Evolutionary conservation across 177 flowering plant species (phyloP).

Genomic region (Vitis hybrid): DNA sequence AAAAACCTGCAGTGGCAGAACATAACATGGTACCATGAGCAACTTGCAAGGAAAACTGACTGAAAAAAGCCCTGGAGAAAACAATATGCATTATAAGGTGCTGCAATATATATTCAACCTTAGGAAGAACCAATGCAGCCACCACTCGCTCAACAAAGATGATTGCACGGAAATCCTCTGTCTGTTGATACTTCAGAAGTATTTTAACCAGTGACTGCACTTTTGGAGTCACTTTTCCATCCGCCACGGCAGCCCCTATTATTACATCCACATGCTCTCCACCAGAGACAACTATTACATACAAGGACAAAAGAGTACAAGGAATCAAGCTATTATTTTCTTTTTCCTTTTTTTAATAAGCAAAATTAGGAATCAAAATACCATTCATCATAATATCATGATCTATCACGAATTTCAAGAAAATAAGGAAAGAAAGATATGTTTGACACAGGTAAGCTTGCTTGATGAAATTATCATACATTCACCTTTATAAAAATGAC

Average conservation of each 20-base stretch:
- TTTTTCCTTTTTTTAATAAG: too few relatives aligned
- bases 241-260: constrained; percentile 99
- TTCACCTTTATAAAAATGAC: too few relatives aligned
- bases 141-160: constrained; percentile 99
- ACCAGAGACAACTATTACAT: constrained; percentile 82
- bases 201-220: constrained; percentile 91
- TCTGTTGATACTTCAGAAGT: constrained; percentile 85
- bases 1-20: constrained; percentile 67
- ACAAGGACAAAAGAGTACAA: background rate
- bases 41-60: background rate
- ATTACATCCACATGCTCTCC: constrained; percentile 97
- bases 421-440: background rate
- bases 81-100: background rate
- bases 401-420: background rate
- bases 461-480: background rate
- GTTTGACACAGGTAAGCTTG: background rate
- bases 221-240: constrained; percentile 98
- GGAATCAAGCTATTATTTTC: too few relatives aligned
- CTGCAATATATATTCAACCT: constrained; percentile 45
- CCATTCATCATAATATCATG: background rate
- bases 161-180: constrained; percentile 96
- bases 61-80: background rate
- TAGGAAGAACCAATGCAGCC: constrained; percentile 96
- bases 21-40: constrained; percentile 5
- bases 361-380: background rate